phyloP scores from a whole-genome alignment of 2,329 filamentous ascomycete genomes.

The Epichloe baconii region DNA sequence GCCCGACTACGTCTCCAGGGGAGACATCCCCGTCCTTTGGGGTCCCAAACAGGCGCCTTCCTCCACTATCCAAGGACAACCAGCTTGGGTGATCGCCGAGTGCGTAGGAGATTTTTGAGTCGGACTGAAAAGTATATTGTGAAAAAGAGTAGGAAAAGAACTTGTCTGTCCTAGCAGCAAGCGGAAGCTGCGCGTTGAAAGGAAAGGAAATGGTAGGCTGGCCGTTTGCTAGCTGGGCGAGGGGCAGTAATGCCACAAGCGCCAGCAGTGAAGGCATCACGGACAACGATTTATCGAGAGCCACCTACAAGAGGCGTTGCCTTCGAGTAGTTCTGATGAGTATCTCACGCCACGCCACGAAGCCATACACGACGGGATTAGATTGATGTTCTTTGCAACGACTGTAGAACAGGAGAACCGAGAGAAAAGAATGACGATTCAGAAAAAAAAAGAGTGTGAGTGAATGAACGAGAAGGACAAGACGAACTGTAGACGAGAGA shows the following conservation, averaged over 20 bases:
- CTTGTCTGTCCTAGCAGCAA: constrained; percentile 56
- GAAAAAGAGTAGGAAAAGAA: constrained; percentile 62
- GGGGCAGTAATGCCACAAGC: constrained; percentile 14
- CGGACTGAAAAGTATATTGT: constrained; percentile 57
- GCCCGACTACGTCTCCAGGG: constrained; percentile 40
- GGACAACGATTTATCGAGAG: not conserved
- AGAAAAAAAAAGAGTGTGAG: constrained; percentile 1
- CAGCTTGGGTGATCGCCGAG: constrained; percentile 55
- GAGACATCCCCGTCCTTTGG: constrained; percentile 41
- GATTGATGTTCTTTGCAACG: not conserved
- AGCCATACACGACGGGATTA: constrained; percentile 1
- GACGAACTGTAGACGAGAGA: constrained; percentile 1
- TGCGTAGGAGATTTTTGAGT: constrained; percentile 51
- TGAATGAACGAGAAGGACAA: not conserved
- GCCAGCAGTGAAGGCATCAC: constrained; percentile 18
- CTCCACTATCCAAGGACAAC: constrained; percentile 56
- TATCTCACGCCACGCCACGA: not conserved
- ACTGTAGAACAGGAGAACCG: not conserved
- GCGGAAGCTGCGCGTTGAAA: constrained; percentile 73
- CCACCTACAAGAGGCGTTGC: not conserved
- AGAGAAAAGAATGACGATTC: not conserved
- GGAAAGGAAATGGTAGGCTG: constrained; percentile 47
- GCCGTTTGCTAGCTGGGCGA: constrained; percentile 19
- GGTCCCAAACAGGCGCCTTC: constrained; percentile 56
- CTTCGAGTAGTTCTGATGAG: not conserved